These are phyloP conservation scores for Saccharomycopsis malanga DNA, from an alignment of 805 yeast genomes.

Conservation along the genomic window DNA sequence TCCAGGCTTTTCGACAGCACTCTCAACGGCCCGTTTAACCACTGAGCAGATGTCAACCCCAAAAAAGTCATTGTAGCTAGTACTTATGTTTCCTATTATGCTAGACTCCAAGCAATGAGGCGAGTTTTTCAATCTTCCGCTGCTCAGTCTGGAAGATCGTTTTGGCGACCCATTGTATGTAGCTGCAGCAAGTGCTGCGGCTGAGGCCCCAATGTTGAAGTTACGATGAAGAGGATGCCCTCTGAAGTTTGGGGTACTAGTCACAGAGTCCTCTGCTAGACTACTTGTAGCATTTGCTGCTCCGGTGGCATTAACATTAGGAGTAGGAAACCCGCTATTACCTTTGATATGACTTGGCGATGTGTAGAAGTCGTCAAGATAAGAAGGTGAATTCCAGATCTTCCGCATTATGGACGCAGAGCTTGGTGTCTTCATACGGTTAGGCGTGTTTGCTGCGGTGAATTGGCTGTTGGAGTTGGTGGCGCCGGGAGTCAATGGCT, in stretches of 20 bases:
- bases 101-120: constrained; percentile 17
- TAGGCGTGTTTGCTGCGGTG: constrained; percentile 17
- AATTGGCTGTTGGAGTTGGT: constrained; percentile 1
- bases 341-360: constrained; percentile 32
- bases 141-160: constrained; percentile 15
- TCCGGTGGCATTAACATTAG: background rate
- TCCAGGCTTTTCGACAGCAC: constrained; percentile 19
- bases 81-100: constrained; percentile 22
- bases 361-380: constrained; percentile 59
- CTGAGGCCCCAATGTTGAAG: background rate
- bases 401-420: constrained; percentile 39
- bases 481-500: constrained; percentile 40
- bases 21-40: constrained; percentile 38
- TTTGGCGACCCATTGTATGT: constrained; percentile 31
- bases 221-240: background rate
- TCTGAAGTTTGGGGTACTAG: background rate
- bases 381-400: constrained; percentile 60
- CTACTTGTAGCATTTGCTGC: background rate
- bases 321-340: background rate
- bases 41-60: constrained; percentile 52
- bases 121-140: constrained; percentile 18
- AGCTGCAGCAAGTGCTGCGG: constrained; percentile 6
- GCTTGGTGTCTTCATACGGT: constrained; percentile 27
- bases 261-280: background rate
- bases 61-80: constrained; percentile 41